Percentiles rank a stretch among this genome's conserved stretches.
Conservation (phyloP, 192 early-diverging fungal genomes). For the Umbelopsis vinacea region DNA sequence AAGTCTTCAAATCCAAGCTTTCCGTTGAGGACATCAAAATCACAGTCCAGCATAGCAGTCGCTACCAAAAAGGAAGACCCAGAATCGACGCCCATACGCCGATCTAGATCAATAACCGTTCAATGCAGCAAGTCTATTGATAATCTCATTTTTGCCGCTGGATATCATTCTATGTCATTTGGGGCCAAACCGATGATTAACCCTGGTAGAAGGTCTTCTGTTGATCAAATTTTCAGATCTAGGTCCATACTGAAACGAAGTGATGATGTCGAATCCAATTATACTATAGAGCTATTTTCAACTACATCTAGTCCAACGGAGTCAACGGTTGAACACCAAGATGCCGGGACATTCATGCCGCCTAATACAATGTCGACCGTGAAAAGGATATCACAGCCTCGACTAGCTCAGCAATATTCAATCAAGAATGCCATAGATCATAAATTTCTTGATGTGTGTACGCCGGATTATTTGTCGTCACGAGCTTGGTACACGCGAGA, state of each 20-base stretch:
- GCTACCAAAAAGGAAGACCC: background rate
- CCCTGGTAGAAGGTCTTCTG: background rate
- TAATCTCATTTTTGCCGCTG: background rate
- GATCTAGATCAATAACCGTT: conserved; percentile 11
- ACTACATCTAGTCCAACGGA: background rate
- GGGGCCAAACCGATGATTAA: background rate
- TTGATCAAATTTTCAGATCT: conserved; percentile 9
- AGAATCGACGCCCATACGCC: background rate
- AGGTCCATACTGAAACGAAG: conserved; percentile 8
- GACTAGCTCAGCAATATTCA: conserved; percentile 29
- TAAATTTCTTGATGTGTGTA: conserved; percentile 38
- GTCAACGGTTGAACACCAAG: background rate
- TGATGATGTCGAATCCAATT: conserved; percentile 2
- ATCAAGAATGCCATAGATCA: conserved; percentile 29
- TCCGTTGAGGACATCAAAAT: conserved; percentile 6
- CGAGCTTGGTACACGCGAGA: conserved; percentile 32
- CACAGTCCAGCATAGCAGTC: background rate
- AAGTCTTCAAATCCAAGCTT: background rate
- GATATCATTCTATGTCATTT: conserved; percentile 12
- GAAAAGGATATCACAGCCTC: conserved; percentile 13
- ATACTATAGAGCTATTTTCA: conserved; percentile 9
- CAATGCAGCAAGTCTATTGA: conserved; percentile 2
- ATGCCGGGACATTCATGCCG: background rate
- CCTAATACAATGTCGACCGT: background rate
- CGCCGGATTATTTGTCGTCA: conserved; percentile 39